phyloP scores from a whole-genome alignment of 169 alveolate species.

The Plasmodium blacklocki region DNA sequence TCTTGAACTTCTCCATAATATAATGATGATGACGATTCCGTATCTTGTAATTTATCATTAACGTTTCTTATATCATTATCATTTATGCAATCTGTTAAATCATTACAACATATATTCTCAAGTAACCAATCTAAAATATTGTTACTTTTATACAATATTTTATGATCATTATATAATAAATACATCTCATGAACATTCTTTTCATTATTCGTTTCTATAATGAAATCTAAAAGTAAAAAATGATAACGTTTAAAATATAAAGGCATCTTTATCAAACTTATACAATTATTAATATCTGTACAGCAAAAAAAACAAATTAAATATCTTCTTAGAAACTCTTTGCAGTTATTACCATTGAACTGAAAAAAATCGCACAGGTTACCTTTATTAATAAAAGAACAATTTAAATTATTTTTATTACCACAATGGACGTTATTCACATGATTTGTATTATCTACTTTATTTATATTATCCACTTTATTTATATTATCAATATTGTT shows the following conservation, averaged over 20 bases:
- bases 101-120: conserved; percentile 6
- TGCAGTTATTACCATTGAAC: conserved; percentile 32
- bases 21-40: neutral
- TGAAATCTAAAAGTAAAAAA: conserved; percentile 52
- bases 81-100: neutral
- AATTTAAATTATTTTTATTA: neutral
- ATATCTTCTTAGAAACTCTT: conserved; percentile 26
- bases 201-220: conserved; percentile 41
- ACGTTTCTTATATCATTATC: neutral
- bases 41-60: neutral
- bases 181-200: conserved; percentile 55
- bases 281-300: conserved; percentile 38
- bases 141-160: conserved; percentile 51
- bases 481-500: neutral
- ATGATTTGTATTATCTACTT: too few species aligned
- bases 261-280: conserved; percentile 21
- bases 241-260: conserved; percentile 27
- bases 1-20: neutral
- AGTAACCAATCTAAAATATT: conserved; percentile 32
- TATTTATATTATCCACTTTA: too few species aligned
- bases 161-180: conserved; percentile 19
- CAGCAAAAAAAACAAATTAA: conserved; percentile 31
- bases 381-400: neutral
- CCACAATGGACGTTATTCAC: neutral
- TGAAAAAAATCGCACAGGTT: conserved; percentile 42